Evolutionary conservation across 805 yeast genomes (phyloP), one percentile per base, ranked within the genome.

Genomic region (Teunomyces gatunensis): DNA sequence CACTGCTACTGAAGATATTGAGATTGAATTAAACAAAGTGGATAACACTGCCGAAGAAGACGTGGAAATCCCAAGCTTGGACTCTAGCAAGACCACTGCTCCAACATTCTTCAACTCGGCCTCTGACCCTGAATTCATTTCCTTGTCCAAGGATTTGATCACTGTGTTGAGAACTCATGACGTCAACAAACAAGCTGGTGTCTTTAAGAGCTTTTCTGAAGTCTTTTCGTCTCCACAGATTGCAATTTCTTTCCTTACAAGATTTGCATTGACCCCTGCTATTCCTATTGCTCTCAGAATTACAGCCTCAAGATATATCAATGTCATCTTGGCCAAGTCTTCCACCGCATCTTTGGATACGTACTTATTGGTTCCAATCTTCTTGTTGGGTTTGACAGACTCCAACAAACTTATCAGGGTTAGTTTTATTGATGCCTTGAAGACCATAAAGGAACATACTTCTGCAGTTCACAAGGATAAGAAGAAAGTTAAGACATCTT

Each of bases 251-350:
- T 87, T 85, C 58, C 61, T 83, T 35, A 56, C 81, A 10, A 73
- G 90, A 61, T 69, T 81, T 4, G 63, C 84, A 0, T 71, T 80
- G 23, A 78, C 88, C 1, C 75, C 81, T 11, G 71, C 78, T 5
- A 73, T 81, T 2, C 94, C 94, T 41, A 57, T 78, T 6, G 73
- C 78, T 30, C 77, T 80, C 11, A 77, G 88, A 62, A 58, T 78
- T 13, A 65, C 71, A 29, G 70, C 87, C 2, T 64, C 85, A 45
- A 63, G 68, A 17, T 59, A 67, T 27, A 54, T 83, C 33, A 69
- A 67, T 12, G 55, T 60, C 21, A 62, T 54, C 20, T 51, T 77
- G 40, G 67, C 69, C 32, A 67, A 71, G 10, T 55, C 54, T 17
- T 47, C 55, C 32, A 50, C 54, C 10, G 30, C 69, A 9, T 70